Percentiles rank a stretch among this genome's conserved stretches.
Evolutionary conservation across 768 basidiomycete species (phyloP).

Genomic region (Coprinopsis sp.): DNA sequence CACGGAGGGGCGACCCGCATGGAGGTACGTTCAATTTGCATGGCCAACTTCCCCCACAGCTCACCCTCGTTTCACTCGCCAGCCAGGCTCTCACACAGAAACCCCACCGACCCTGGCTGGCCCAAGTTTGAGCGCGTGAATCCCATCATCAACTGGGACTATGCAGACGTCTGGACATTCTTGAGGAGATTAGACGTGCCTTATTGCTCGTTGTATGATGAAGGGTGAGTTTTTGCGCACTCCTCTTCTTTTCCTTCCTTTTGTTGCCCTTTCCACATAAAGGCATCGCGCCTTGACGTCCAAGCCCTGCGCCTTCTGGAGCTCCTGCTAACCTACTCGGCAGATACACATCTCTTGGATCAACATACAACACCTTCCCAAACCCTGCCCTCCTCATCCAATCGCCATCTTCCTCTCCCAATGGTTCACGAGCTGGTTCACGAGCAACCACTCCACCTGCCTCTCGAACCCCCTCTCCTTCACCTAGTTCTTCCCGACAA

Average conservation of each 20-base stretch:
- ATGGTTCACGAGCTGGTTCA: constrained; percentile 10
- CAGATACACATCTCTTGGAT: constrained; percentile 97
- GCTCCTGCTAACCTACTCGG: too few relatives aligned
- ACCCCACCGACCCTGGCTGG: constrained; percentile 87
- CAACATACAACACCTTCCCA: constrained; percentile 89
- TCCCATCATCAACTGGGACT: constrained; percentile 95
- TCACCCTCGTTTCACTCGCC: not conserved
- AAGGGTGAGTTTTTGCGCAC: constrained; percentile 56
- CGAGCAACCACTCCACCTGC: constrained; percentile 20
- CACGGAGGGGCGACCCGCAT: constrained; percentile 86
- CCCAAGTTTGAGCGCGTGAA: constrained; percentile 87
- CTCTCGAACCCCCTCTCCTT: constrained; percentile 22
- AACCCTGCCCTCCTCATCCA: constrained; percentile 75
- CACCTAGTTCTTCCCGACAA: constrained; percentile 15
- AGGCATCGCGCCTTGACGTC: not conserved
- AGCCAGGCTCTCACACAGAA: constrained; percentile 71
- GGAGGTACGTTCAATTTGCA: constrained; percentile 57
- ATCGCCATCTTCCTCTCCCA: constrained; percentile 8
- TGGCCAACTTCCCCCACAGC: not conserved
- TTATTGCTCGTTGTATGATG: constrained; percentile 87
- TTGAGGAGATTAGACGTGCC: constrained; percentile 68
- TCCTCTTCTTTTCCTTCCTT: not conserved
- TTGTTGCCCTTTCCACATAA: not conserved
- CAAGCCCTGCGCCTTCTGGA: not conserved
- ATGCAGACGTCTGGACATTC: constrained; percentile 86